Conservation (phyloP, 192 early-diverging fungal genomes). For the Phlyctochytrium arcticum region DNA sequence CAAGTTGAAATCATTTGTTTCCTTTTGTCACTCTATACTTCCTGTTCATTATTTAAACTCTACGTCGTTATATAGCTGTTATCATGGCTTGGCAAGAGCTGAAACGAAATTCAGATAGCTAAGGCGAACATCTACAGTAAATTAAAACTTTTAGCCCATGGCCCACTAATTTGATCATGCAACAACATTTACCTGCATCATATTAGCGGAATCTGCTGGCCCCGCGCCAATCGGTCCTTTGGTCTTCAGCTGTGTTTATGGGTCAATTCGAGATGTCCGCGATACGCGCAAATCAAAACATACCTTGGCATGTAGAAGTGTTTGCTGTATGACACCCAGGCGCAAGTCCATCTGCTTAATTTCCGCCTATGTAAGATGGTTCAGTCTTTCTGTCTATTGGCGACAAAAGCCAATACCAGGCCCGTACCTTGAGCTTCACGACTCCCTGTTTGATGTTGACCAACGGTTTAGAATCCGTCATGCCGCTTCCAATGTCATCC, state of each 20-base stretch:
- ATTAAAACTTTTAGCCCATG: neutral
- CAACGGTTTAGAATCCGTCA: conserved; percentile 63
- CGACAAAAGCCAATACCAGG: neutral
- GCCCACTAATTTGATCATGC: neutral
- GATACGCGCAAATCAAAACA: neutral
- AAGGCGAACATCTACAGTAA: neutral
- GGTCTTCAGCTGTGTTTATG: neutral
- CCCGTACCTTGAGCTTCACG: conserved; percentile 43
- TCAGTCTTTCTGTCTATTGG: neutral
- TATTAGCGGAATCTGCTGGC: neutral
- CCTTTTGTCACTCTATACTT: no score
- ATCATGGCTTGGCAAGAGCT: no score
- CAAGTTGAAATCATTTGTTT: no score
- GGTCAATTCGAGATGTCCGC: neutral
- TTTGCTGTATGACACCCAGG: conserved; percentile 56
- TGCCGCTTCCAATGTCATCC: conserved; percentile 60
- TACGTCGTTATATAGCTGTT: no score
- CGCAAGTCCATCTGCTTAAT: conserved; percentile 61
- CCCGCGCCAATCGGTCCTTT: neutral
- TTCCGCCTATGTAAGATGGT: conserved; percentile 28
- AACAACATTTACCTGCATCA: conserved; percentile 23
- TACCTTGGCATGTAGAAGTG: conserved; percentile 47
- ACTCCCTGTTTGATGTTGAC: conserved; percentile 52
- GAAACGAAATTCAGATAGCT: neutral
- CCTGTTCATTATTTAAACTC: no score